These are phyloP conservation scores for Crithidia fasciculata DNA, from an alignment of 208 protist species.

Conservation along the genomic window DNA sequence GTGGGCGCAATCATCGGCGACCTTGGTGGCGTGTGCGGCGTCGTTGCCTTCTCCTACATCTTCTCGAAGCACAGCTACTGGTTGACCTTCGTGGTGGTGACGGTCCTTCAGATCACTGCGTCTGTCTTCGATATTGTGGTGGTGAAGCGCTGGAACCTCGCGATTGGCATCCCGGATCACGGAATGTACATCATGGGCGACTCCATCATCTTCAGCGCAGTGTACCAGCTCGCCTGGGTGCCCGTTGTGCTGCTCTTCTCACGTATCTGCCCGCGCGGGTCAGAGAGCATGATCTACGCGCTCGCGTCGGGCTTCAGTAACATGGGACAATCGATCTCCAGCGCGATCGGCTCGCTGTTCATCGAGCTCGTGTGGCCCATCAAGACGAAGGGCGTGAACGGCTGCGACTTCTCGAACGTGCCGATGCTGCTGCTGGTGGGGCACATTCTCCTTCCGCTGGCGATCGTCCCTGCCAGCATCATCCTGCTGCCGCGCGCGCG, in stretches of 20 bases:
- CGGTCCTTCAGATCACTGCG: slow-evolving; percentile 33
- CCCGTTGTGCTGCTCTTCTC: slow-evolving; percentile 75
- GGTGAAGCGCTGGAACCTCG: slow-evolving; percentile 72
- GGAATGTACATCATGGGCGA: slow-evolving; percentile 73
- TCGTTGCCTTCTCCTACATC: slow-evolving; percentile 54
- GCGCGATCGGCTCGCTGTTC: slow-evolving; percentile 47
- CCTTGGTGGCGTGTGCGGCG: slow-evolving; percentile 44
- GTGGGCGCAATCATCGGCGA: slow-evolving; percentile 41
- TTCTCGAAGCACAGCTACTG: slow-evolving; percentile 64
- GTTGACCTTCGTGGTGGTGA: slow-evolving; percentile 60
- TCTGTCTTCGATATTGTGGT: slow-evolving; percentile 72
- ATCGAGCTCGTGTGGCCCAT: slow-evolving; percentile 61
- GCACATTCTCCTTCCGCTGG: slow-evolving; percentile 52
- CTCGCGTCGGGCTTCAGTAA: slow-evolving; percentile 78
- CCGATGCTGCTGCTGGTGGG: slow-evolving; percentile 56
- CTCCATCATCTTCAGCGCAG: slow-evolving; percentile 59
- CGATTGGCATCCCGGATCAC: slow-evolving; percentile 53
- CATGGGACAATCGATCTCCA: slow-evolving; percentile 53
- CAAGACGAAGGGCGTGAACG: slow-evolving; percentile 19
- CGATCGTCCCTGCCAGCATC: slow-evolving; percentile 63
- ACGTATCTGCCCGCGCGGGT: slow-evolving; percentile 81
- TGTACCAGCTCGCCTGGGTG: slow-evolving; percentile 71
- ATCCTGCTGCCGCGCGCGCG: slow-evolving; percentile 60
- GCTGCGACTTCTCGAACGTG: slow-evolving; percentile 73
- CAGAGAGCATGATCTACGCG: slow-evolving; percentile 79